Conservation (phyloP, 2,329 filamentous ascomycete genomes). For the Alternaria sp. region DNA sequence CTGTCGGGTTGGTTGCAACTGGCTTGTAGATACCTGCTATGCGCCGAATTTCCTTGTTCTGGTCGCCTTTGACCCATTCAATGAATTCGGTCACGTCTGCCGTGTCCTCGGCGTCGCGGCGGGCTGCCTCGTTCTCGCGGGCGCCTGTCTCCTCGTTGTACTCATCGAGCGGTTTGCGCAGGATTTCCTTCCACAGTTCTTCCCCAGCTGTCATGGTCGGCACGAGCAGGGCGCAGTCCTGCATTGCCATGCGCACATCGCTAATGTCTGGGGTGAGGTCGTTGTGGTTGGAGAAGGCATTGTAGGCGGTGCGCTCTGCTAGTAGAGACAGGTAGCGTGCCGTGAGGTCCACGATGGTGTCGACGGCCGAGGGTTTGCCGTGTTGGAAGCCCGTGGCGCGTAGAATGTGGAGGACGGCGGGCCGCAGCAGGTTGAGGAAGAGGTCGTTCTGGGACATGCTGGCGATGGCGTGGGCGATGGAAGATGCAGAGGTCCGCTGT, state of each 20-base stretch:
- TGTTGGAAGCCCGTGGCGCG: slow-evolving; percentile 89
- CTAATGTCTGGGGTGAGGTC: slow-evolving; percentile 69
- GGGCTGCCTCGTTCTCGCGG: slow-evolving; percentile 51
- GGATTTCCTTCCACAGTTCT: slow-evolving; percentile 66
- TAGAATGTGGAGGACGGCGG: slow-evolving; percentile 86
- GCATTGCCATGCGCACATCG: slow-evolving; percentile 84
- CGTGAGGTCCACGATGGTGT: slow-evolving; percentile 85
- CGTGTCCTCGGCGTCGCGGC: slow-evolving; percentile 71
- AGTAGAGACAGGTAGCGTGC: slow-evolving; percentile 80
- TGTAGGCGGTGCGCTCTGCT: slow-evolving; percentile 72
- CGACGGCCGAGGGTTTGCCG: slow-evolving; percentile 79
- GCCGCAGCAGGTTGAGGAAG: slow-evolving; percentile 81
- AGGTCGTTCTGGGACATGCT: slow-evolving; percentile 54
- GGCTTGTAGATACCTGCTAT: slow-evolving; percentile 71
- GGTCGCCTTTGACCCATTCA: slow-evolving; percentile 75
- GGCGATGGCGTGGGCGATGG: slow-evolving; percentile 9
- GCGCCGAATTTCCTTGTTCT: slow-evolving; percentile 80
- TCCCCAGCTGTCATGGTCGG: slow-evolving; percentile 72
- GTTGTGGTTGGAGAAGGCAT: slow-evolving; percentile 74
- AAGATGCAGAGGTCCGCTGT: slow-evolving; percentile 24
- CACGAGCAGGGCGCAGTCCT: slow-evolving; percentile 77
- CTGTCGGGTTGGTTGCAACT: slow-evolving; percentile 47
- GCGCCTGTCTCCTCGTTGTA: slow-evolving; percentile 49
- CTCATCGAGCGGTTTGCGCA: slow-evolving; percentile 53
- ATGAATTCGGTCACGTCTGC: slow-evolving; percentile 80